Base-by-base conservation (phyloP, 2,329 filamentous ascomycete species). In the Anthostomella pinea region DNA sequence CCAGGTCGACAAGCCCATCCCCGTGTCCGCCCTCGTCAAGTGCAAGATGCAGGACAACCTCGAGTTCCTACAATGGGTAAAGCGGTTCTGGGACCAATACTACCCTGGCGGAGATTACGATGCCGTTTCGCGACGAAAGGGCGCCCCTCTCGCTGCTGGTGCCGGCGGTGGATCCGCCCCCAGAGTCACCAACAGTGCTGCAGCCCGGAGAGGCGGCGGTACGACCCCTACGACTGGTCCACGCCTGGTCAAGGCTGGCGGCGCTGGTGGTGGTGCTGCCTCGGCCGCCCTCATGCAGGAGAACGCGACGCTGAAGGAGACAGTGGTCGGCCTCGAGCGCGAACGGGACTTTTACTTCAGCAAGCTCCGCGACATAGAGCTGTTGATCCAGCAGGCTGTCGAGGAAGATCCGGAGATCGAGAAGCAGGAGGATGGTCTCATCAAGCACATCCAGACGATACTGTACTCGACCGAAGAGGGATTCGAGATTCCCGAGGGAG, bases 11-110 rank as follows among this genome's bases (percentile, higher is more conserved):
- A 89, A 89, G 63, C 84, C 85, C 18, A 83, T 98, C 54, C 88
- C 88, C 41, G 88, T 97, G 62, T 81, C 95, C 65, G 73, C 77
- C 40, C 81, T 98, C 42, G 80, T 93, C 56, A 98, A 97, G 68
- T 98, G 93, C 76, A 96, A 95, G 75, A 98, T 98, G 91, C 93
- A 98, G 76, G 93, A 98, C 67, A 98, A 98, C 72, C 85, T 98
- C 55, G 93, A 97, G 62, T 98, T 98, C 65, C 75, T 98, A 43
- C 93, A 98, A 70, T 98, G 89, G 85, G 83, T 83, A 41, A 98
- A 98, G 78, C 76, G 78, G 53, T 96, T 89, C 72, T 98, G 93
- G 93, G 93, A 98, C 59, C 87, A 96, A 62, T 89, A 96, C 74
- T 98, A 87, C 68, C 93, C 93, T 6, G 93, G 93, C 41, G 89